A percentile compares a stretch with the other conserved stretches of the same genome.
These are phyloP conservation scores for Kwoniella pini DNA, from an alignment of 768 basidiomycete genomes.

Conservation along the genomic window DNA sequence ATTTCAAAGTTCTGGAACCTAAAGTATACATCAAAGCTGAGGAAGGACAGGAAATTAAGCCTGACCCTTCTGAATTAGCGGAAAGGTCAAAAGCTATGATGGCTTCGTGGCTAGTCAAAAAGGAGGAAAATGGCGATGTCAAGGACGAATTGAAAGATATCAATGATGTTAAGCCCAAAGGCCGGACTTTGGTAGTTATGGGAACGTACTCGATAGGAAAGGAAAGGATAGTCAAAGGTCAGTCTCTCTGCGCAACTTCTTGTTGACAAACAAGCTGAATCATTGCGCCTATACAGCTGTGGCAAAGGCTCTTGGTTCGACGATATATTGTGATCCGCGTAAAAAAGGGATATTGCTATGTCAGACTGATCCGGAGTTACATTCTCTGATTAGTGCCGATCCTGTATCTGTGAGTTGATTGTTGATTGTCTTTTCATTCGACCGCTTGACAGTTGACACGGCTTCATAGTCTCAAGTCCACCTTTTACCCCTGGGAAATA, in stretches of 20 bases:
- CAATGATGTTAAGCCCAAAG: slow-evolving; percentile 32
- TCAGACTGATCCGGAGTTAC: slow-evolving; percentile 78
- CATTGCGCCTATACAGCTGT: slow-evolving; percentile 62
- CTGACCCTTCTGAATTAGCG: slow-evolving; percentile 54
- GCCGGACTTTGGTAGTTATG: slow-evolving; percentile 53
- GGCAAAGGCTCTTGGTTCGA: slow-evolving; percentile 74
- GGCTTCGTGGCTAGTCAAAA: slow-evolving; percentile 57
- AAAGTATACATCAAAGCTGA: slow-evolving; percentile 24
- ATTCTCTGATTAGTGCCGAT: slow-evolving; percentile 72
- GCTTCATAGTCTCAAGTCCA: slow-evolving; percentile 68
- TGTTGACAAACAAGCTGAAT: slow-evolving; percentile 10
- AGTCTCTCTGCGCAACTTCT: not conserved
- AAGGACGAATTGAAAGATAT: slow-evolving; percentile 27
- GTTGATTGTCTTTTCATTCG: not conserved
- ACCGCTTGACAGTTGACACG: too few relatives aligned
- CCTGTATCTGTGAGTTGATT: slow-evolving; percentile 66
- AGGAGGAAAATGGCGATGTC: slow-evolving; percentile 35
- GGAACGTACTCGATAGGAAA: slow-evolving; percentile 94
- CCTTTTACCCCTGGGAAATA: slow-evolving; percentile 71
- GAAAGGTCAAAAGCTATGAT: slow-evolving; percentile 44
- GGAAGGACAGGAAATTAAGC: slow-evolving; percentile 39
- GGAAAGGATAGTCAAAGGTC: slow-evolving; percentile 94
- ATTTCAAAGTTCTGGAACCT: slow-evolving; percentile 22
- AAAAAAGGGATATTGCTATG: slow-evolving; percentile 82
- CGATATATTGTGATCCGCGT: slow-evolving; percentile 83